Evolutionary conservation across 2,329 filamentous ascomycete genomes (phyloP).

Genomic region (Eurotiales sp.): DNA sequence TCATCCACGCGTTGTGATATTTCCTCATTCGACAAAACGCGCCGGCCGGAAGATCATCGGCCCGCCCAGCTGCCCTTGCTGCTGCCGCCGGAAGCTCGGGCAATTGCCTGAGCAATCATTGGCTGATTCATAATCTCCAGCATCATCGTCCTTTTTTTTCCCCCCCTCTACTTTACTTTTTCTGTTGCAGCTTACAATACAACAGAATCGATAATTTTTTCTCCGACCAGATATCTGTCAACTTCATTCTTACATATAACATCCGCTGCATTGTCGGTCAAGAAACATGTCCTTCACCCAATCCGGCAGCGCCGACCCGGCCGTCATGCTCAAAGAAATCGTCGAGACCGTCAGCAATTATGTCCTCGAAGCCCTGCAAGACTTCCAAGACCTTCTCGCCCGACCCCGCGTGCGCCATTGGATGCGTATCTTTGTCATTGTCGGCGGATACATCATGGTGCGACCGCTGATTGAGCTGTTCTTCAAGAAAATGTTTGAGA

Average conservation of each 20-base stretch:
- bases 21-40: neutral
- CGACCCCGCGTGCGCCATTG: conserved; percentile 38
- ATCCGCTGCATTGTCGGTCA: too few species aligned
- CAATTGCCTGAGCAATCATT: neutral
- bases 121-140: neutral
- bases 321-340: conserved; percentile 15
- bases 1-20: neutral
- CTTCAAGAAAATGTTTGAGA: conserved; percentile 57
- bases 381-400: conserved; percentile 34
- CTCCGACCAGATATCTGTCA: too few species aligned
- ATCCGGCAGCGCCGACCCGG: conserved; percentile 4
- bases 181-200: neutral
- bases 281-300: conserved; percentile 9
- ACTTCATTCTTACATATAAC: too few species aligned
- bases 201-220: too few species aligned
- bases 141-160: neutral
- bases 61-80: neutral
- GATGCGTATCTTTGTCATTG: conserved; percentile 65
- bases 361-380: conserved; percentile 23
- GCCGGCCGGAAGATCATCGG: neutral
- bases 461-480: conserved; percentile 54
- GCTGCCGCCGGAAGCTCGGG: neutral
- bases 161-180: neutral
- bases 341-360: conserved; percentile 17
- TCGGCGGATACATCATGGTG: conserved; percentile 67